These are phyloP conservation scores for Calophaca sinica DNA, from an alignment of 306 rosid species.

Conservation along the genomic window DNA sequence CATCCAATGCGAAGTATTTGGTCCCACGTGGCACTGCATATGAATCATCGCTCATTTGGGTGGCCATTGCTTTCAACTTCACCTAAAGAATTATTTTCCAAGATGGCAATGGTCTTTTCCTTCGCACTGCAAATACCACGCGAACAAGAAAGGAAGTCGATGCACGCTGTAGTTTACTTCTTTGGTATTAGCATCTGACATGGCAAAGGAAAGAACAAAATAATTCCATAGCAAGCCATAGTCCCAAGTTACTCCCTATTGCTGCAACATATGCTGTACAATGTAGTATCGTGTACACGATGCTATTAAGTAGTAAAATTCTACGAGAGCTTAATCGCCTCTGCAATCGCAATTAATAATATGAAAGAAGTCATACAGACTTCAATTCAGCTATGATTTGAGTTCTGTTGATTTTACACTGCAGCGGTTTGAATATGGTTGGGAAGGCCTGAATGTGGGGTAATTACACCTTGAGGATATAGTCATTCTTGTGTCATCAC, in stretches of 20 bases:
- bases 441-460: constrained; percentile 40
- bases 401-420: constrained; percentile 41
- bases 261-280: constrained; percentile 40
- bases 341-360: constrained; percentile 28
- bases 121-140: constrained; percentile 25
- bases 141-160: too few species aligned
- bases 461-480: constrained; percentile 42
- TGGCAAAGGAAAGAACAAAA: background rate
- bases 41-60: constrained; percentile 36
- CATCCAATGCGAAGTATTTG: too few species aligned
- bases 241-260: background rate
- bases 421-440: constrained; percentile 9
- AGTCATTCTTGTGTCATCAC: constrained; percentile 39
- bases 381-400: constrained; percentile 45
- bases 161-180: too few species aligned
- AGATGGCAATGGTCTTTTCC: constrained; percentile 61
- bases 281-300: constrained; percentile 6
- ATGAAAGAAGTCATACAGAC: constrained; percentile 25
- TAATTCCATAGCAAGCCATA: constrained; percentile 28
- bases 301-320: constrained; percentile 3
- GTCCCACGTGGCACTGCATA: too few species aligned
- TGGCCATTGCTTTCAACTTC: constrained; percentile 40
- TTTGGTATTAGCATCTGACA: too few species aligned
- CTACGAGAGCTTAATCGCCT: constrained; percentile 28
- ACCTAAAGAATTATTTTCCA: constrained; percentile 56